Evolutionary conservation across 164 flowering plant species (phyloP), one percentile per base, ranked within the genome.

Genomic region (Taxillus chinensis): DNA sequence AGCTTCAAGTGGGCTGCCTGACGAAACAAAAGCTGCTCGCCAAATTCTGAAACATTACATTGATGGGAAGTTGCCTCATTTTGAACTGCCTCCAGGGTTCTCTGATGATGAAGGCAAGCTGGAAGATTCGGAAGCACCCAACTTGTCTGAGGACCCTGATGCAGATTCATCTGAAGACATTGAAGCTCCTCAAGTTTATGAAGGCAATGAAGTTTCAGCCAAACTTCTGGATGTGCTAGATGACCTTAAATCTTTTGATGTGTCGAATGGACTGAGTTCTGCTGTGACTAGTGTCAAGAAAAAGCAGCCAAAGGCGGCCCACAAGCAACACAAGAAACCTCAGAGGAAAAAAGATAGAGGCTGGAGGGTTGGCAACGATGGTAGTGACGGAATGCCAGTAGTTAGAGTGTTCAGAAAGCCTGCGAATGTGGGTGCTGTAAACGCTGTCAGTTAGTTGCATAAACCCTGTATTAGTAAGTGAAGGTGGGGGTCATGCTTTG

Each of bases 41-140:
- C 79, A 63, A 63, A 87, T 93, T 51, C 68, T 93, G 80, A 90
- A 93, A 74, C 97, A 90, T 69, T 93, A 84, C 70, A 74, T 90
- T 59, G 96, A 89, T 64, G 97, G 97, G 10, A 90, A 87, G 78
- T 75, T 93, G 62, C 85, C 83, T 10, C 97, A 93, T 76, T 87
- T 67, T 70, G 81, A 82, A 71, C 55, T 89, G 78, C 95, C 97
- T 43, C 92, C 95, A 11, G 90, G 80, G 57, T 62, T 68, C 61
- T 61, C 74, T 0, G 52, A 50, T 45, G 76, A 73, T 59, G 80
- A 69, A 41, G 69, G 48, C 49, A 48, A 3, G 55, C 65, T 58
- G 41, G 73, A 69, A 41, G 72, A 65, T 67, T 56, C 43, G 49
- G 55, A 57, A 5, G 73, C 13, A 40, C 51, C 68, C 7, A 62